Conservation (phyloP, 2,329 filamentous ascomycete genomes). For the Fusarium irregulare region DNA sequence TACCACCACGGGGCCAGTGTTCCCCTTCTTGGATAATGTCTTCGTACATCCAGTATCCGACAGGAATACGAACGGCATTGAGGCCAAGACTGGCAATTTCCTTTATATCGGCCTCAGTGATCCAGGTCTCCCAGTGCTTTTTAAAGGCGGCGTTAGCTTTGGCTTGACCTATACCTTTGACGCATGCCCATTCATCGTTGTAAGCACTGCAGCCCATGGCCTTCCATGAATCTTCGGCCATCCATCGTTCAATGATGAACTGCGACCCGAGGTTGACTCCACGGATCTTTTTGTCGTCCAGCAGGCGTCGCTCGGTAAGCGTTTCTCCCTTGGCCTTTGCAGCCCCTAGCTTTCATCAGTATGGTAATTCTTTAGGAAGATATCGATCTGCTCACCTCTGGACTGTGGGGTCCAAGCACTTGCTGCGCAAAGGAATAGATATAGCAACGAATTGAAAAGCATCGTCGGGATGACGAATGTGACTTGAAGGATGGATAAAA, state of each 20-base stretch:
- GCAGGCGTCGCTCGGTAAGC: constrained; percentile 27
- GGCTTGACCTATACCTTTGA: constrained; percentile 40
- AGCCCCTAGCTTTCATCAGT: background rate
- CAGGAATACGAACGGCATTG: constrained; percentile 44
- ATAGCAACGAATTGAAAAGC: background rate
- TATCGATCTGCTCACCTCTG: background rate
- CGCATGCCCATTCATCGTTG: constrained; percentile 45
- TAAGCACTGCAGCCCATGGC: constrained; percentile 43
- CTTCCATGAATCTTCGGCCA: constrained; percentile 39
- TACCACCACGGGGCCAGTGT: constrained; percentile 39
- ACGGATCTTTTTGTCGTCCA: constrained; percentile 31
- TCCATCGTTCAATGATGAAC: constrained; percentile 47
- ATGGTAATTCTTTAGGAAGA: no score
- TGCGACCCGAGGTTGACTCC: constrained; percentile 46
- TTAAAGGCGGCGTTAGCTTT: constrained; percentile 40
- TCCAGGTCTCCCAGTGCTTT: constrained; percentile 45
- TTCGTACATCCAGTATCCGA: constrained; percentile 46
- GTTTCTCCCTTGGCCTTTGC: background rate
- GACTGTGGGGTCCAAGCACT: constrained; percentile 24
- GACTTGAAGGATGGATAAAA: background rate
- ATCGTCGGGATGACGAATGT: background rate
- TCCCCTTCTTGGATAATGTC: constrained; percentile 38
- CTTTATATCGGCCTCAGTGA: constrained; percentile 37
- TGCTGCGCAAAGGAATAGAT: background rate
- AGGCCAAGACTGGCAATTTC: constrained; percentile 41